Base-by-base conservation (phyloP, 1,139 yeast species). In the Suhomyces bokatorum region DNA sequence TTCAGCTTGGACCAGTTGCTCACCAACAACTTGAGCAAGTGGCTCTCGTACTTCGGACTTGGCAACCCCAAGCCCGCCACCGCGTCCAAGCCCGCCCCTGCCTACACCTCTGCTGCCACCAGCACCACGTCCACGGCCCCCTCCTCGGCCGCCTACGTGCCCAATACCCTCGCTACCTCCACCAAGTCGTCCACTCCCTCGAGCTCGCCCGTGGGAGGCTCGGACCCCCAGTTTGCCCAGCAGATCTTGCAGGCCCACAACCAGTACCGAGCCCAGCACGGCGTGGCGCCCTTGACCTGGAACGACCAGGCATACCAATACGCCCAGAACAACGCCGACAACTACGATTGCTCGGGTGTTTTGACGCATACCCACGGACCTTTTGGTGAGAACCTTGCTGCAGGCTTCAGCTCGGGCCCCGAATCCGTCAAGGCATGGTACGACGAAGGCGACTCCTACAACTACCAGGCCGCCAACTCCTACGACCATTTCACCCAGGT, bases 371-470 rank as follows among this genome's bases (percentile, higher is more conserved):
- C 95, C 42, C 87, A 86, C 46, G 93, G 93, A 46, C 67, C 73
- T 42, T 85, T 79, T 69, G 97, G 97, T 62, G 97, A 90, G 71
- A 90, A 90, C 76, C 76, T 90, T 61, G 96, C 95, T 44, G 71
- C 80, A 44, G 97, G 97, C 46, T 78, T 75, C 66, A 52, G 75
- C 37, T 70, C 73, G 27, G 86, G 79, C 36, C 47, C 49, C 17
- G 46, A 65, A 37, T 88, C 89, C 38, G 83, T 87, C 45, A 75
- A 79, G 38, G 96, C 93, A 43, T 90, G 97, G 97, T 89, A 87
- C 73, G 66, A 73, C 51, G 96, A 88, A 70, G 82, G 82, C 54
- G 52, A 59, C 10, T 52, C 64, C 45, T 88, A 86, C 73, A 70
- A 82, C 68, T 85, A 70, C 67, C 52, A 56, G n/a, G 49, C 63